Base-by-base conservation (phyloP, 805 yeast species). In the Starmerella bombi region DNA sequence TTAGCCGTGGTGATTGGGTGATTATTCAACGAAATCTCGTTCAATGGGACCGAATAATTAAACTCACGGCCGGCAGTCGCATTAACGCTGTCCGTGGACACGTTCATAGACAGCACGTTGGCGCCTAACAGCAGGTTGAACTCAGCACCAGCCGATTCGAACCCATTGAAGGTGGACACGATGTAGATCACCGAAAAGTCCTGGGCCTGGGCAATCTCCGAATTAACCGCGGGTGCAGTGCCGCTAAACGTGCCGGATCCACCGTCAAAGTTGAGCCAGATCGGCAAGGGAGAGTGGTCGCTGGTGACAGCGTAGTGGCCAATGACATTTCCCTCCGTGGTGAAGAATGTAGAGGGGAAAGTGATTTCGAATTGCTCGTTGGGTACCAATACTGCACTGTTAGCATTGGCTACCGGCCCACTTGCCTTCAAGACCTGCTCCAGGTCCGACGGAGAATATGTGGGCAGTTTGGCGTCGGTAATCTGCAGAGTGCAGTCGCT, bases 231-330 rank as follows among this genome's bases (percentile, higher is more conserved):
- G 9, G 98, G 98, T 1, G 94, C 88, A 1, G 78, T 77, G 25
- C 98, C 98, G 32, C 74, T 67, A 59, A 85, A 88, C 17, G 80
- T 70, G 48, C 83, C 63, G 40, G 64, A 63, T 4, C 70, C 53
- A 2, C 66, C 51, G 54, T 84, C 77, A 56, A 88, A 91, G 40
- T 62, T 60, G 38, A 84, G 64, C 97, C 98, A 91, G 55, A 74
- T 78, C 29, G 98, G 98, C 41, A 91, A 66, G 3, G 98, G 88
- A 1, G 94, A 72, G 56, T 86, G 73, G 58, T 82, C 84, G 12
- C 67, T 61, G n/a, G 86, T 74, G 48, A 80, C 71, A 17, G 95
- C 95, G 55, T 82, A 80, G 61, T 80, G 83, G 7, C 77, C 76
- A 15, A 70, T 66, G 25, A 80, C 72, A 2, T 65, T 54, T 22